These are phyloP conservation scores for Graphiopsis chlorocephala DNA, from an alignment of 2,329 filamentous ascomycete genomes.

Conservation along the genomic window DNA sequence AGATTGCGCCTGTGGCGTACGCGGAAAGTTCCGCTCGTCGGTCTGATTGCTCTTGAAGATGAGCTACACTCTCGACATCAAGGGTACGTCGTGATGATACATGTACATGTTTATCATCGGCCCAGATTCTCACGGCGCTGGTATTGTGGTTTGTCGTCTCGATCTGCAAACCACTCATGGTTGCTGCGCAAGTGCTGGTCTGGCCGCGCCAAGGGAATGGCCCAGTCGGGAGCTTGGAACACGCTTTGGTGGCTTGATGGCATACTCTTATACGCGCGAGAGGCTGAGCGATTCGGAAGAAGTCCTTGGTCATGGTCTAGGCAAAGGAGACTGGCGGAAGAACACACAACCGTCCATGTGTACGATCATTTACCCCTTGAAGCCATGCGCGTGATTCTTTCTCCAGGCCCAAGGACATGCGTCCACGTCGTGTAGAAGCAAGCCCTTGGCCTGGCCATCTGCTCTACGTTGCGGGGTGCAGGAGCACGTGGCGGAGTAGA, in stretches of 20 bases:
- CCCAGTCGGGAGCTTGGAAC: not conserved
- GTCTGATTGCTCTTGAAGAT: not conserved
- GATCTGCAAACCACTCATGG: not conserved
- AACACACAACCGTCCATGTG: not conserved
- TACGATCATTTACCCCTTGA: too few species aligned
- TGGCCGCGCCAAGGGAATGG: not conserved
- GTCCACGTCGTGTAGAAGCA: not conserved
- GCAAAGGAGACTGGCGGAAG: not conserved
- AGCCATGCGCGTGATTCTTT: not conserved
- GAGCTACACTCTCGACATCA: not conserved
- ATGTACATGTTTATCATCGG: not conserved
- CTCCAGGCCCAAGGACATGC: not conserved
- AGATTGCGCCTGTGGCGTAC: not conserved
- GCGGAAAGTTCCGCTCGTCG: not conserved
- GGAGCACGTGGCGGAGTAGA: not conserved
- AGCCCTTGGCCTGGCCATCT: not conserved
- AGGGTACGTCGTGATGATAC: not conserved
- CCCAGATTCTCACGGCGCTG: not conserved
- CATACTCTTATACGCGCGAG: not conserved
- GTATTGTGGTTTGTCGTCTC: not conserved
- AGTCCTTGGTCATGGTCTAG: not conserved
- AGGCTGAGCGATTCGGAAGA: not conserved
- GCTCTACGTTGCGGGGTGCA: not conserved
- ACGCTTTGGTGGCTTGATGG: not conserved
- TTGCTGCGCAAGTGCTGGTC: not conserved